Evolutionary conservation across 352 stramenopile species (phyloP), one percentile per base, ranked within the genome.

Genomic region (Phytophthora pini): DNA sequence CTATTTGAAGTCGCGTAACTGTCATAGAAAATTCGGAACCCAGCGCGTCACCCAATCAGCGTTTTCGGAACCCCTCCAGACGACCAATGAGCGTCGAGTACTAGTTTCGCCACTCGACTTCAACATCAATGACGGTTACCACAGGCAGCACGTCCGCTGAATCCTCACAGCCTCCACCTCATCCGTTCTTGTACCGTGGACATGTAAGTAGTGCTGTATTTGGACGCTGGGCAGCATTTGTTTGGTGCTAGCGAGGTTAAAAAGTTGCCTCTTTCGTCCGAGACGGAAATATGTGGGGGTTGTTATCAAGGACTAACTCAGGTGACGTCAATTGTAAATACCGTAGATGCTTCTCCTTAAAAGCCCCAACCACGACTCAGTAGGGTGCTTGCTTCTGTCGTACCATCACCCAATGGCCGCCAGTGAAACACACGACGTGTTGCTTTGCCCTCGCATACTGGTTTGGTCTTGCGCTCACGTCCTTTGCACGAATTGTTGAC

Each of bases 41-140:
- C 58, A 56, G 8, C 5, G 7, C 8, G 17, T 20, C 8, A 36
- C 13, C 63, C 50, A 72, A 72, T 72, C 20, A 57, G 38, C 11
- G 29, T 9, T 59, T 66, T 72, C 50, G 57, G 64, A 72, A 68
- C 45, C 64, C 62, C 7, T 11, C 4, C 4, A 11, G 7, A 11
- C 26, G 12, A 34, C 61, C 64, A 72, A 72, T 63, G n/a, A 47
- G 17, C 20, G 26, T n/a, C 13, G 47, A 31, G 3, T 22, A 6
- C 20, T 15, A 15, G 51, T 60, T 72, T 72, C 51, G n/a, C 44
- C 51, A 68, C 38, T 72, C 22, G 15, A 63, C 64, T 59, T 72
- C 46, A 68, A 68, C 49, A 29, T 56, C 41, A 34, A 29, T 29
- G 46, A 51, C 63, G 12, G 56, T 68, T 61, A 71, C 34, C 32